Percentiles rank a stretch among this genome's conserved stretches.
These are phyloP conservation scores for Chaetomium globosum DNA, from an alignment of 2,329 filamentous ascomycete genomes.

Conservation along the genomic window DNA sequence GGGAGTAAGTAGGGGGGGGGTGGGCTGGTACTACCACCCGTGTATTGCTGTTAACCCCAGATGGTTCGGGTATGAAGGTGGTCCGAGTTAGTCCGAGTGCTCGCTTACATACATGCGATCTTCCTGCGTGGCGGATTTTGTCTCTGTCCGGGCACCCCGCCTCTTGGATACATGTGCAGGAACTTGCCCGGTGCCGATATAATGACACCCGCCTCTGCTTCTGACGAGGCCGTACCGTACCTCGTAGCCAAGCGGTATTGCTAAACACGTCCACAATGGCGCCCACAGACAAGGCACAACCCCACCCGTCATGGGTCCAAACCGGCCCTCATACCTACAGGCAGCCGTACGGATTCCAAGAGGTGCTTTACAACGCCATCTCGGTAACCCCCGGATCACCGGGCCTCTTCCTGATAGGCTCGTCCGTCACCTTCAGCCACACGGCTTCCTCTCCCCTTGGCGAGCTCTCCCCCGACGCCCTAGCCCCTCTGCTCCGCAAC, in stretches of 20 bases:
- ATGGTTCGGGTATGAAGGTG: too few relatives aligned
- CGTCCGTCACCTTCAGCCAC: constrained; percentile 3
- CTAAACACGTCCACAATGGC: background rate
- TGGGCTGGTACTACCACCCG: background rate
- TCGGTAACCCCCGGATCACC: background rate
- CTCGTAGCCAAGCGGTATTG: background rate
- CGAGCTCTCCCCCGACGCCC: background rate
- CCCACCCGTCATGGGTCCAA: constrained; percentile 2
- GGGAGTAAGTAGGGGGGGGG: background rate
- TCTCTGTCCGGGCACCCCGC: background rate
- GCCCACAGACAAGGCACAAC: constrained; percentile 1
- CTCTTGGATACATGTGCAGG: background rate
- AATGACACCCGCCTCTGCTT: background rate
- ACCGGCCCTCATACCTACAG: background rate
- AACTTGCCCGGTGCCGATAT: constrained; percentile 1
- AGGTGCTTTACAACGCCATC: constrained; percentile 3
- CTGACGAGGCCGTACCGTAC: background rate
- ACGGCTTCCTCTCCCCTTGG: background rate
- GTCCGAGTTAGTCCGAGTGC: constrained; percentile 1
- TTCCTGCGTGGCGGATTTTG: background rate
- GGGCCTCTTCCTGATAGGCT: background rate
- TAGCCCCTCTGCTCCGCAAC: constrained; percentile 1
- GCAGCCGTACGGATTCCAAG: constrained; percentile 2
- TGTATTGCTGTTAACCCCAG: background rate
- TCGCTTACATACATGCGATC: background rate